phyloP scores from a whole-genome alignment of 805 yeast species.

The Tetrapisispora fleetii region DNA sequence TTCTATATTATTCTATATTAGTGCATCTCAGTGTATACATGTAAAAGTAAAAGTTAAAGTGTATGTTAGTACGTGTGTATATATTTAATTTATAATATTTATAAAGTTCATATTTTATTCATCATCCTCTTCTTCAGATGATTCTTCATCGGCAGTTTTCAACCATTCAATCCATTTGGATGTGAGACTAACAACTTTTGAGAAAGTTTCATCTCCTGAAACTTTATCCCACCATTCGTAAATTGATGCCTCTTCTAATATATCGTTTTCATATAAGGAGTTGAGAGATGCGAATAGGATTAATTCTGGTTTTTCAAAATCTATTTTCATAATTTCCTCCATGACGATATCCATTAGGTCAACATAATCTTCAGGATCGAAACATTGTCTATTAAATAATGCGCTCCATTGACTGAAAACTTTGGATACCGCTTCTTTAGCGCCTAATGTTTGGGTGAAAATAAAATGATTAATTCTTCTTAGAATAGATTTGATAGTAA shows the following conservation, averaged over 20 bases:
- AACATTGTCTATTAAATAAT: conserved; percentile 77
- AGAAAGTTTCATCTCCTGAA: conserved; percentile 33
- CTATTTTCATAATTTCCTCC: conserved; percentile 20
- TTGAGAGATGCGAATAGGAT: conserved; percentile 35
- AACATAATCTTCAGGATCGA: conserved; percentile 65
- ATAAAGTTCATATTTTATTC: conserved; percentile 21
- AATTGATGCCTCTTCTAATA: conserved; percentile 73
- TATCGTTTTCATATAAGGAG: conserved; percentile 69
- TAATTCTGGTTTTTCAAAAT: conserved; percentile 29
- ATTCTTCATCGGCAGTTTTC: conserved; percentile 62
- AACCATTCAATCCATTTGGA: conserved; percentile 82
- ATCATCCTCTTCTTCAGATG: conserved; percentile 44
- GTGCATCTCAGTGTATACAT: no score
- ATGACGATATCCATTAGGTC: conserved; percentile 51
- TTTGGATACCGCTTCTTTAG: conserved; percentile 65
- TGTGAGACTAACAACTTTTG: conserved; percentile 46
- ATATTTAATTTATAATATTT: background rate
- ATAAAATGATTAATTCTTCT: conserved; percentile 63
- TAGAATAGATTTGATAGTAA: conserved; percentile 66
- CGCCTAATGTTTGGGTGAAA: conserved; percentile 64
- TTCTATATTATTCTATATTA: no score
- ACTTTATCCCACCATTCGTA: conserved; percentile 66
- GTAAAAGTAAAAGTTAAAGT: no score
- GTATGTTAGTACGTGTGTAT: background rate
- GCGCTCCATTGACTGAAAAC: conserved; percentile 75